Evolutionary conservation across 345 rosid species (phyloP), one percentile per base, ranked within the genome.

Genomic region (Linum tenue): DNA sequence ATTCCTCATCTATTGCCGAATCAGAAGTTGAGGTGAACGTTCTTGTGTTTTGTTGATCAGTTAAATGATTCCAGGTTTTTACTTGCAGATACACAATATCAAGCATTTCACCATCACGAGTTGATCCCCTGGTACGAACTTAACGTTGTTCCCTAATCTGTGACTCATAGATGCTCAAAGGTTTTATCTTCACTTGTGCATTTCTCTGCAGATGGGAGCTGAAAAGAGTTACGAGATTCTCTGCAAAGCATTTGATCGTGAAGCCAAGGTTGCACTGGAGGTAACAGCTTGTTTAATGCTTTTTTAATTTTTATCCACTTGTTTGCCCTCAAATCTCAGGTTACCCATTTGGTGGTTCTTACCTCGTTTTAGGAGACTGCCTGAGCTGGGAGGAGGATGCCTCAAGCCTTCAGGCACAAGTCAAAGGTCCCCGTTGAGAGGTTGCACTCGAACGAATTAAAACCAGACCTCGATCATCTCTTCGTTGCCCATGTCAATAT

Each of bases 91-190:
- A 88, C 71, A 64, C 63, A 22, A 72, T 88, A 73, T 94, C 99
- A 60, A 81, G 84, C 71, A 90, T 74, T 74, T 94, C 97, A 51
- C 99, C 99, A 35, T 85, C 95, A 10, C 84, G 79, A 83, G 79
- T 82, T 63, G 75, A 85, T 77, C 81, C 84, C 43, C 69, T 76
- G 85, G 95, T 92, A 84, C 64, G 58, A 43, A 56, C 61, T 70
- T 67, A 43, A 40, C 60, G 36, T 36, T 31, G 38, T 42, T 62
- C 67, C 56, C 3, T 64, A 63, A 43, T 22, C 17, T 64, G 22
- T 37, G 43, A 57, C 11, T 17, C 51, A 50, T 4, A 67, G 31
- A 31, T 39, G 41, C 31, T 64, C 31, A 66, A 56, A 22, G 44
- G 22, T 69, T n/a, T 70, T 55, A 63, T 9, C 39, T 22, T 22